Evolutionary conservation across 257 asterid genomes (phyloP).

Genomic region (Perilla frutescens): DNA sequence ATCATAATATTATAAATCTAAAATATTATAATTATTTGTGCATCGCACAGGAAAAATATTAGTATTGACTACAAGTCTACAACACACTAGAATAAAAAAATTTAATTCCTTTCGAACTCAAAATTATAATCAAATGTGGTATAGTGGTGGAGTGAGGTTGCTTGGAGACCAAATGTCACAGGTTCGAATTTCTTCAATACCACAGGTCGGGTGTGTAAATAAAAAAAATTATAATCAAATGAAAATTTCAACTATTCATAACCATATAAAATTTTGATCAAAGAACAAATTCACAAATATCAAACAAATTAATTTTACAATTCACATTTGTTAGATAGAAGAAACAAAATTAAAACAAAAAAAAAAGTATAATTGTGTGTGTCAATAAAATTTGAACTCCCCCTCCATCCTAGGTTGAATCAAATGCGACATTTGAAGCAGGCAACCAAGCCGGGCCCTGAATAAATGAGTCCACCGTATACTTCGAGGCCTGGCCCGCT

Average conservation of each 20-base stretch:
- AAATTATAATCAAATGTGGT: too few relatives aligned
- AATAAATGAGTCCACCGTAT: constrained; percentile 56
- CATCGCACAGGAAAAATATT: too few relatives aligned
- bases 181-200: too few relatives aligned
- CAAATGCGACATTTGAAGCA: constrained; percentile 43
- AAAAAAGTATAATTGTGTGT: background rate
- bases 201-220: too few relatives aligned
- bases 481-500: constrained; percentile 47
- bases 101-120: too few relatives aligned
- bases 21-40: too few relatives aligned
- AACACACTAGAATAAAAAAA: too few relatives aligned
- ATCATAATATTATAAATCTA: too few relatives aligned
- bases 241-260: background rate
- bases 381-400: background rate
- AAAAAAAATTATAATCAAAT: too few relatives aligned
- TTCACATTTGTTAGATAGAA: constrained; percentile 14
- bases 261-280: background rate
- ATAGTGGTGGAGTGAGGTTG: too few relatives aligned
- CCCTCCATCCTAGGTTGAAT: constrained; percentile 36
- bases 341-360: background rate
- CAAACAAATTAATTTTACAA: constrained; percentile 14
- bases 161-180: too few relatives aligned
- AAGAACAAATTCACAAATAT: constrained; percentile 10
- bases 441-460: constrained; percentile 68
- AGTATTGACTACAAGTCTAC: too few relatives aligned